A percentile compares a stretch with the other conserved stretches of the same genome.
Evolutionary conservation across 108 stramenopile genomes (phyloP).

Genomic region (Hondaea fermentalgiana): DNA sequence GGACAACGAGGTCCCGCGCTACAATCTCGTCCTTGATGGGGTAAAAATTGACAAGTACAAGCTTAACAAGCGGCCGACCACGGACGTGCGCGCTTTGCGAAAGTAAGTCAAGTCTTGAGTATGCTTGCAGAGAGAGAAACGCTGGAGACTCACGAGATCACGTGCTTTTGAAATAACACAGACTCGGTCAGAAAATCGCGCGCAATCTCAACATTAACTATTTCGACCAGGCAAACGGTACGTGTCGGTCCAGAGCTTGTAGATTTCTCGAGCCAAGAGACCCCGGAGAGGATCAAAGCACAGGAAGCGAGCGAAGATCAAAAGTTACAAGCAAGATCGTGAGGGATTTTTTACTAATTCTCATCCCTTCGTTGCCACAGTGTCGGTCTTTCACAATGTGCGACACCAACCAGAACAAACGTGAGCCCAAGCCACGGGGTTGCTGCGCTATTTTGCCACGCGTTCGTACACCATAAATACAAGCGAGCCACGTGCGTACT

Average conservation of each 20-base stretch:
- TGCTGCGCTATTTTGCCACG: neutral
- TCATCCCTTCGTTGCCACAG: neutral
- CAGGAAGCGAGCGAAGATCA: neutral
- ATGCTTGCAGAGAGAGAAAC: neutral
- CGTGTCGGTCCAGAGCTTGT: neutral
- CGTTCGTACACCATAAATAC: neutral
- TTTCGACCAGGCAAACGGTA: conserved; percentile 14
- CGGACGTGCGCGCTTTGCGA: neutral
- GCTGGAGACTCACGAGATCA: neutral
- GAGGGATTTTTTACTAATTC: neutral
- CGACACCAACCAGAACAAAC: neutral
- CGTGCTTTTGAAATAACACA: neutral
- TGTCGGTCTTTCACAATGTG: conserved; percentile 8
- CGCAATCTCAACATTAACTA: conserved; percentile 9
- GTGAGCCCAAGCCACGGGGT: neutral
- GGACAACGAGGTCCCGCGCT: neutral
- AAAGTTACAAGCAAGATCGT: neutral
- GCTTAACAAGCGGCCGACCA: neutral
- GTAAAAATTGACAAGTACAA: neutral
- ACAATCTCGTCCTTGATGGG: neutral
- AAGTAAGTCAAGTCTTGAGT: neutral
- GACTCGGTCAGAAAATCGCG: neutral
- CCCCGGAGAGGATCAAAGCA: neutral
- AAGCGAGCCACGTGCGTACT: neutral
- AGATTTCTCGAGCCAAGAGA: neutral